Percentiles rank a stretch among this genome's conserved stretches.
Conservation (phyloP, 345 rosid species). For the Geranium brycei region DNA sequence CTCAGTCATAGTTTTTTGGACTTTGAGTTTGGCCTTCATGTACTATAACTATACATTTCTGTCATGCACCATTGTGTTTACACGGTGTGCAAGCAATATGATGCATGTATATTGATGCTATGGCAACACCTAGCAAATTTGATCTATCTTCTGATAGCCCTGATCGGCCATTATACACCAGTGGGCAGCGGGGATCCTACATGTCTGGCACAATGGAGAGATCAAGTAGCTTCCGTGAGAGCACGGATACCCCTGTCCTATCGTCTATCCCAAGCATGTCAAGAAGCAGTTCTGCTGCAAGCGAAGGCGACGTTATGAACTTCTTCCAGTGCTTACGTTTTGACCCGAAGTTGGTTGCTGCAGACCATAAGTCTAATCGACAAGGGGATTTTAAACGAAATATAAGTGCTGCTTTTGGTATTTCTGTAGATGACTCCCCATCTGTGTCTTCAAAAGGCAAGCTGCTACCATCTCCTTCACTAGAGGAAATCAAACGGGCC, state of each 20-base stretch:
- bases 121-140: conserved; percentile 79
- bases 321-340: conserved; percentile 65
- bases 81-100: conserved; percentile 34
- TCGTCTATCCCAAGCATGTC: conserved; percentile 57
- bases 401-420: conserved; percentile 57
- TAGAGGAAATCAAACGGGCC: conserved; percentile 71
- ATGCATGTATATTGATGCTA: conserved; percentile 40
- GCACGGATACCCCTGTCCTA: conserved; percentile 51
- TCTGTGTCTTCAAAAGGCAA: conserved; percentile 48
- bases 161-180: conserved; percentile 55
- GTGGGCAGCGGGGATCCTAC: conserved; percentile 76
- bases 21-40: conserved; percentile 42
- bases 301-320: conserved; percentile 53
- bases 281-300: conserved; percentile 49
- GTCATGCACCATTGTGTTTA: conserved; percentile 57
- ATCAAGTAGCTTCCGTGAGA: conserved; percentile 80
- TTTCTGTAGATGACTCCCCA: conserved; percentile 64
- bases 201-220: conserved; percentile 61
- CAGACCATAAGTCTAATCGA: conserved; percentile 65
- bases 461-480: conserved; percentile 33
- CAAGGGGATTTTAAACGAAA: conserved; percentile 64
- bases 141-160: conserved; percentile 78
- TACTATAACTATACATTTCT: conserved; percentile 30
- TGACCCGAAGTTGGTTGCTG: conserved; percentile 61
- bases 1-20: conserved; percentile 10